Conservation (phyloP, 441 rosid species). For the Euphorbia celastroides region DNA sequence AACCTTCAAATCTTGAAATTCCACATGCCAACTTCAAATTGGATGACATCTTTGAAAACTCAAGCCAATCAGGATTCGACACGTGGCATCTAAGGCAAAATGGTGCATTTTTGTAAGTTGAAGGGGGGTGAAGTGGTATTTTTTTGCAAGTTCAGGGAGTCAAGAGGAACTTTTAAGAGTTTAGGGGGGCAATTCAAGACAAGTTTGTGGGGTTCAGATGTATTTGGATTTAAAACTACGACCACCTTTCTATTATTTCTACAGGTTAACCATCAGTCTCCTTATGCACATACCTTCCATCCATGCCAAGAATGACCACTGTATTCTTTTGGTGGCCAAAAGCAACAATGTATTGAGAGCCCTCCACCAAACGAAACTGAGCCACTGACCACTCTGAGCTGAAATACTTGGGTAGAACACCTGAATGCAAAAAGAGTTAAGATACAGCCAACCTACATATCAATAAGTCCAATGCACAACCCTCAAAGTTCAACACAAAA, state of each 20-base stretch:
- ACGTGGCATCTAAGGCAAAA: no score
- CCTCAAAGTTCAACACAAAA: neutral
- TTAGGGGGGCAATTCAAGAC: no score
- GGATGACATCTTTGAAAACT: neutral
- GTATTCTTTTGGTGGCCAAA: constrained; percentile 92
- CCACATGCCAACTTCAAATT: no score
- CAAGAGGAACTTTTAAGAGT: no score
- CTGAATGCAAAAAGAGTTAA: constrained; percentile 29
- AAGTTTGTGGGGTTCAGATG: no score
- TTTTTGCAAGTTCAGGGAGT: no score
- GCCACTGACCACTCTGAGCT: constrained; percentile 98
- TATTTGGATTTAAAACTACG: no score
- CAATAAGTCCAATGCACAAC: neutral
- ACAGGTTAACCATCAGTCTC: neutral
- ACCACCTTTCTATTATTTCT: neutral
- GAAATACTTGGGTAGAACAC: constrained; percentile 91
- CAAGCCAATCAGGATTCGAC: neutral
- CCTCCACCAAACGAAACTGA: constrained; percentile 77
- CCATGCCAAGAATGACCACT: constrained; percentile 81
- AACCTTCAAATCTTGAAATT: no score
- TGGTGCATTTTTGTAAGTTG: no score
- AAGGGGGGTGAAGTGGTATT: no score
- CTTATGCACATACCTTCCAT: constrained; percentile 60
- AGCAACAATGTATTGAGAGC: constrained; percentile 75
- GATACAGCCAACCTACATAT: neutral